Conservation (phyloP, 805 yeast species). For the Alloascoidea hylecoeti region DNA sequence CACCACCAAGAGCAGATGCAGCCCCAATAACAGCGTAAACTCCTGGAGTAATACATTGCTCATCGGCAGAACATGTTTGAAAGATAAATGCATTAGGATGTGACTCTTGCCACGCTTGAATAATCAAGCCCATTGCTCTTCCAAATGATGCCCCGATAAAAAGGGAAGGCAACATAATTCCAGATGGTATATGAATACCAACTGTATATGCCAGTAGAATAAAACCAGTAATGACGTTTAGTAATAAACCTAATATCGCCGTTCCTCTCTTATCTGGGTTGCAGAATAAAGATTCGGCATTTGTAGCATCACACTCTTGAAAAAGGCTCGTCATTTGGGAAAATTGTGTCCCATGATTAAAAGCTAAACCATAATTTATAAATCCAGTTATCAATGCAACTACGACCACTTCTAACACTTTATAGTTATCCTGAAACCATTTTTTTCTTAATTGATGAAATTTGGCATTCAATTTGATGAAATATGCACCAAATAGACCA, state of each 20-base stretch:
- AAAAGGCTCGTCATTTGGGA: conserved; percentile 47
- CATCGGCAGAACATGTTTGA: conserved; percentile 22
- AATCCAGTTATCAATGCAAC: conserved; percentile 37
- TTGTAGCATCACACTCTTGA: conserved; percentile 40
- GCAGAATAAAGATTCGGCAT: background rate
- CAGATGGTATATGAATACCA: conserved; percentile 79
- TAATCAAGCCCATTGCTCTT: conserved; percentile 64
- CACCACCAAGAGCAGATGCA: conserved; percentile 69
- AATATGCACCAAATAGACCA: conserved; percentile 47
- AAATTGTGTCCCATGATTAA: conserved; percentile 39
- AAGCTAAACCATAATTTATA: conserved; percentile 37
- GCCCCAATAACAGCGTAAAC: conserved; percentile 86
- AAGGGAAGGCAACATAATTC: conserved; percentile 94
- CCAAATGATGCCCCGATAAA: conserved; percentile 95
- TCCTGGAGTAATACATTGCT: conserved; percentile 62
- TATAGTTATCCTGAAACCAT: conserved; percentile 14
- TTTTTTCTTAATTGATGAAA: conserved; percentile 23
- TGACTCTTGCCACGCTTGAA: conserved; percentile 33
- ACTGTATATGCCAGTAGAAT: conserved; percentile 53
- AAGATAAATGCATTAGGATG: conserved; percentile 23
- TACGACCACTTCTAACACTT: conserved; percentile 31
- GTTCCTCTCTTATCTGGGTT: no score
- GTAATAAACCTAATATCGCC: conserved; percentile 16
- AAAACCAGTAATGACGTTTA: conserved; percentile 35
- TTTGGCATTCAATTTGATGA: conserved; percentile 31